These are phyloP conservation scores for Chaetomidium leptoderma DNA, from an alignment of 495 filamentous ascomycete genomes.

Conservation along the genomic window DNA sequence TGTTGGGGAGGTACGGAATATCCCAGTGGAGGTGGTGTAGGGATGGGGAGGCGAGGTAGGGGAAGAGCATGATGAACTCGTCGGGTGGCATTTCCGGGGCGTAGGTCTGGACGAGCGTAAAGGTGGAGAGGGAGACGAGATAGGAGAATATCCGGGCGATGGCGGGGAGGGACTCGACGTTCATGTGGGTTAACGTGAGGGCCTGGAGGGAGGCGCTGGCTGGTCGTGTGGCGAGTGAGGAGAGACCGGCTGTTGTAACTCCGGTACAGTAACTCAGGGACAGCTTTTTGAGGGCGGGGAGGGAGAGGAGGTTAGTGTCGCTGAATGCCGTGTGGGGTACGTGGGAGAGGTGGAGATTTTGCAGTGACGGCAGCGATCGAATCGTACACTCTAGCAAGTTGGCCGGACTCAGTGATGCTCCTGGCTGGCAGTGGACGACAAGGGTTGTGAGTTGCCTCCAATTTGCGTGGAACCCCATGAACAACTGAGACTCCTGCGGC, in stretches of 20 bases:
- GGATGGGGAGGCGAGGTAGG: constrained; percentile 63
- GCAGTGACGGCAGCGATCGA: constrained; percentile 61
- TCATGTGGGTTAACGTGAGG: constrained; percentile 62
- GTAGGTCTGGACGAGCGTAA: constrained; percentile 65
- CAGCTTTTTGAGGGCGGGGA: constrained; percentile 70
- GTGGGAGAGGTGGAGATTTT: constrained; percentile 68
- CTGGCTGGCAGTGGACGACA: constrained; percentile 63
- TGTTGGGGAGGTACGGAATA: constrained; percentile 49
- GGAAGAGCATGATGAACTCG: constrained; percentile 58
- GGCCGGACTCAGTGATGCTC: constrained; percentile 59
- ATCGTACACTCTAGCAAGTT: constrained; percentile 64
- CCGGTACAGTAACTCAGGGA: constrained; percentile 73
- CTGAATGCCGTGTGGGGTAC: constrained; percentile 70
- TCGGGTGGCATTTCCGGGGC: constrained; percentile 57
- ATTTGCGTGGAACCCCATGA: constrained; percentile 63
- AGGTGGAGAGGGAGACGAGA: constrained; percentile 56
- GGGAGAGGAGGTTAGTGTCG: constrained; percentile 59
- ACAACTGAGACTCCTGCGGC: constrained; percentile 59
- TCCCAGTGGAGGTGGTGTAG: constrained; percentile 80
- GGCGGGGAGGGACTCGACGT: constrained; percentile 60
- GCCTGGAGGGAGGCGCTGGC: constrained; percentile 54
- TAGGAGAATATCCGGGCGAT: constrained; percentile 73
- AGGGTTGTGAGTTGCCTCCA: constrained; percentile 72
- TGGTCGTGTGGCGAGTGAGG: constrained; percentile 60
- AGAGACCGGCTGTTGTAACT: constrained; percentile 71